Percentiles rank a stretch among this genome's conserved stretches.
Conservation (phyloP, 2,329 filamentous ascomycete species). For the Metarhizium robertsii region DNA sequence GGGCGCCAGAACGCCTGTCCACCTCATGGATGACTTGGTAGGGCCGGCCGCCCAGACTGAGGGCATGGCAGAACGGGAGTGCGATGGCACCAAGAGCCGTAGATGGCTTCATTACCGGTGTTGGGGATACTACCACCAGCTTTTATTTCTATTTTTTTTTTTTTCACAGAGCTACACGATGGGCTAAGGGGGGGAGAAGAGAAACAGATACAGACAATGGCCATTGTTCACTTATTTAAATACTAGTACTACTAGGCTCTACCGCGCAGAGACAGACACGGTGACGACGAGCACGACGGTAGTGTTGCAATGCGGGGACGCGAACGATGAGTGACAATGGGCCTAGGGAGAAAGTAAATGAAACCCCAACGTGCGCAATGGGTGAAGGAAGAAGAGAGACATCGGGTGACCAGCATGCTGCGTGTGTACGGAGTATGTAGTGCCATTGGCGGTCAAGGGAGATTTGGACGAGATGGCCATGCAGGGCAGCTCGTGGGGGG, state of each 20-base stretch:
- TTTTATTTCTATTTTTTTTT: not conserved
- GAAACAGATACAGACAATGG: not conserved
- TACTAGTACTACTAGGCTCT: not conserved
- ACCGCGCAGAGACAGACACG: not conserved
- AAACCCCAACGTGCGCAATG: not conserved
- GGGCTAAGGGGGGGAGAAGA: not conserved
- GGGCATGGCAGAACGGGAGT: slow-evolving; percentile 8
- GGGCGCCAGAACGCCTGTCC: slow-evolving; percentile 11
- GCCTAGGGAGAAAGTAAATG: not conserved
- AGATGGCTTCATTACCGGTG: slow-evolving; percentile 14
- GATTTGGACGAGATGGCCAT: not conserved
- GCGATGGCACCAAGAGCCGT: slow-evolving; percentile 6
- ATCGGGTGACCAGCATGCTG: not conserved
- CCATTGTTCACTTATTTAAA: not conserved
- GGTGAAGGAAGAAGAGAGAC: not conserved
- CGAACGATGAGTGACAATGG: not conserved
- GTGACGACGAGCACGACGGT: not conserved
- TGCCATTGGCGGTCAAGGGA: not conserved
- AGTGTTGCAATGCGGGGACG: not conserved
- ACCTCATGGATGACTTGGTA: slow-evolving; percentile 13
- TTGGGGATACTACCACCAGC: not conserved
- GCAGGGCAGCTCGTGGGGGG: too few species aligned
- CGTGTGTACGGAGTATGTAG: not conserved
- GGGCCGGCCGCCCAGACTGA: slow-evolving; percentile 10
- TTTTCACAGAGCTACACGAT: not conserved